A percentile compares a stretch with the other conserved stretches of the same genome.
These are phyloP conservation scores for Rhodomyrtus tomentosa DNA, from an alignment of 345 rosid species.

Conservation along the genomic window DNA sequence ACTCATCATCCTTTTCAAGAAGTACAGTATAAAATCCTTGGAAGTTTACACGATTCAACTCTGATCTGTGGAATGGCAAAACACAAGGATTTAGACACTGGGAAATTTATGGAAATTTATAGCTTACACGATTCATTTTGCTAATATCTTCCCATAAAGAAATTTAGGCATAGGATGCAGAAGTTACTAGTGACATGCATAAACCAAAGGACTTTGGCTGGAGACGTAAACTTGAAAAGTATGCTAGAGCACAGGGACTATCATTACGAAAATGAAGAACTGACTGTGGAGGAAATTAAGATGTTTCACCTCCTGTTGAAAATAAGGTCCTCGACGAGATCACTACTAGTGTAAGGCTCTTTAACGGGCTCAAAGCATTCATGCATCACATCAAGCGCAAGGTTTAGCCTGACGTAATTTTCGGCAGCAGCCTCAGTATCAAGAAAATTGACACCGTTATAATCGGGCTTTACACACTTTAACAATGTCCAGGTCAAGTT, in stretches of 20 bases:
- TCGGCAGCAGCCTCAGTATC: slow-evolving; percentile 33
- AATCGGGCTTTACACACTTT: slow-evolving; percentile 20
- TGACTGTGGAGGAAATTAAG: background rate
- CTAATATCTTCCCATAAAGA: background rate
- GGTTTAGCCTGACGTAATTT: slow-evolving; percentile 45
- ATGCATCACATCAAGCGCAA: slow-evolving; percentile 74
- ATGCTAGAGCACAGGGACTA: background rate
- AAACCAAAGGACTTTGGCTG: background rate
- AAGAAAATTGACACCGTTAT: slow-evolving; percentile 11
- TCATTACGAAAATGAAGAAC: background rate
- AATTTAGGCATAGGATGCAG: background rate
- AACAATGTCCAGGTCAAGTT: slow-evolving; percentile 66
- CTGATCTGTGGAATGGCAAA: slow-evolving; percentile 33
- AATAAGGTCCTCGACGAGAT: slow-evolving; percentile 59
- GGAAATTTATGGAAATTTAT: background rate
- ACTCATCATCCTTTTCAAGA: slow-evolving; percentile 61
- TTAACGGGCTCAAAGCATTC: slow-evolving; percentile 71
- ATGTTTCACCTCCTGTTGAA: slow-evolving; percentile 56
- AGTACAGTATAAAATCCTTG: slow-evolving; percentile 68
- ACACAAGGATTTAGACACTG: background rate
- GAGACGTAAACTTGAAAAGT: background rate
- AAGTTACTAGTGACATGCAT: background rate
- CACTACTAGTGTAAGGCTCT: slow-evolving; percentile 42
- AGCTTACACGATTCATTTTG: too few relatives aligned
- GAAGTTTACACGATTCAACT: slow-evolving; percentile 56